Conservation (phyloP, 1,284 basidiomycete genomes). For the Vanrija sp. region DNA sequence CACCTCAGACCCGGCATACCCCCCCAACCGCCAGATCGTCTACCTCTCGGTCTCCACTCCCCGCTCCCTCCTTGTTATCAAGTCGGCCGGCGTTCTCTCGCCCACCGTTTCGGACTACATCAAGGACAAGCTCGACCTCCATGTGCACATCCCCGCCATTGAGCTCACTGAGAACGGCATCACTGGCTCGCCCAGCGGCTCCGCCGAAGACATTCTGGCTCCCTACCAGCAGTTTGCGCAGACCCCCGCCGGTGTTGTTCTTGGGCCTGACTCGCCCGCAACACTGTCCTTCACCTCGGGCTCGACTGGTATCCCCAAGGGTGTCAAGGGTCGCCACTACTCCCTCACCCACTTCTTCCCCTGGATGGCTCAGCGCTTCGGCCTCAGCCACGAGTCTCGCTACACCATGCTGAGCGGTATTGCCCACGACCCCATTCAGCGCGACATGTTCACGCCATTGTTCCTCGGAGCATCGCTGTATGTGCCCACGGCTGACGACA, state of each 20-base stretch:
- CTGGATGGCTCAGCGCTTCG: conserved; percentile 95
- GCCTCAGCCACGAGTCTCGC: conserved; percentile 67
- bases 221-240: conserved; percentile 49
- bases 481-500: conserved; percentile 95
- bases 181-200: conserved; percentile 58
- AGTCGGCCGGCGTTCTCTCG: conserved; percentile 79
- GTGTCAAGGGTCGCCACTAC: conserved; percentile 91
- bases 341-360: conserved; percentile 99
- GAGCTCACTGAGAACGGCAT: conserved; percentile 67
- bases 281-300: conserved; percentile 97
- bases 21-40: conserved; percentile 87
- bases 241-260: conserved; percentile 63
- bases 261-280: conserved; percentile 93
- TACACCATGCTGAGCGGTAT: conserved; percentile 99
- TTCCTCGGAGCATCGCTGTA: conserved; percentile 96
- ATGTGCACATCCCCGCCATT: conserved; percentile 89
- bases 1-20: conserved; percentile 85
- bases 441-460: conserved; percentile 98
- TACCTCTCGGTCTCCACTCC: conserved; percentile 93
- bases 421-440: conserved; percentile 97
- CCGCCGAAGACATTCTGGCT: conserved; percentile 46
- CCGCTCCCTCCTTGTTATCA: conserved; percentile 86
- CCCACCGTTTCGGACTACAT: conserved; percentile 84
- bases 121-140: conserved; percentile 72
- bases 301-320: conserved; percentile 97